Conservation (phyloP, 2,329 filamentous ascomycete species). For the Dactylellina sp. region DNA sequence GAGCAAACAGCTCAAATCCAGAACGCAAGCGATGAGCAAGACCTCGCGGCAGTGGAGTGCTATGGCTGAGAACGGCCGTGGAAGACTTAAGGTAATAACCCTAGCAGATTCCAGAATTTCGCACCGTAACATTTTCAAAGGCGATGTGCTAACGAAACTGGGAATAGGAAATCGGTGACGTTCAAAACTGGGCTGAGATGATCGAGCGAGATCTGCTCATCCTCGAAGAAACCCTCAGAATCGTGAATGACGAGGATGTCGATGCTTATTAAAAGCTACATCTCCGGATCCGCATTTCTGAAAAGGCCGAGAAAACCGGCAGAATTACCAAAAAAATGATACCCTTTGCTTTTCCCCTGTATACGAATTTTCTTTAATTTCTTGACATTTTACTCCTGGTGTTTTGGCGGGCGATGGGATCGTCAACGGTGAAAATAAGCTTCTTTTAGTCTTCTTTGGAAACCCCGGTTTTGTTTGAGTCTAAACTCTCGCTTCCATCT, state of each 20-base stretch:
- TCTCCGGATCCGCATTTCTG: constrained; percentile 4
- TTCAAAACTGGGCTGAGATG: constrained; percentile 90
- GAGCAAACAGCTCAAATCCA: constrained; percentile 73
- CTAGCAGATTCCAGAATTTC: not conserved
- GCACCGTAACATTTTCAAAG: not conserved
- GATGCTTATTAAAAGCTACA: constrained; percentile 48
- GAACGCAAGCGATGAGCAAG: constrained; percentile 71
- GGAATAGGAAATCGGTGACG: constrained; percentile 74
- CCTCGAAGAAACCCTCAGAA: constrained; percentile 73
- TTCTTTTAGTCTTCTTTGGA: constrained; percentile 19
- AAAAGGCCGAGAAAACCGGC: not conserved
- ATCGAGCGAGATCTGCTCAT: constrained; percentile 76
- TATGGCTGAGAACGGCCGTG: constrained; percentile 73
- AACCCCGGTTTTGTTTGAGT: constrained; percentile 17
- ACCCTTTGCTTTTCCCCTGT: constrained; percentile 21
- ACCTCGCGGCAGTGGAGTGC: constrained; percentile 75
- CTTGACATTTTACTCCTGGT: constrained; percentile 4
- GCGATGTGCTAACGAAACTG: constrained; percentile 13
- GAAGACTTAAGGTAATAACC: constrained; percentile 72
- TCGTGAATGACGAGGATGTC: constrained; percentile 66
- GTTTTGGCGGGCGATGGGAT: constrained; percentile 2
- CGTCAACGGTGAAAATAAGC: constrained; percentile 40
- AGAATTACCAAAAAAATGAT: constrained; percentile 31
- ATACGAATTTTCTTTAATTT: constrained; percentile 17
- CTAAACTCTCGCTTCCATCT: constrained; percentile 37